phyloP scores from a whole-genome alignment of 306 rosid species.

The Trifolium fragiferum region DNA sequence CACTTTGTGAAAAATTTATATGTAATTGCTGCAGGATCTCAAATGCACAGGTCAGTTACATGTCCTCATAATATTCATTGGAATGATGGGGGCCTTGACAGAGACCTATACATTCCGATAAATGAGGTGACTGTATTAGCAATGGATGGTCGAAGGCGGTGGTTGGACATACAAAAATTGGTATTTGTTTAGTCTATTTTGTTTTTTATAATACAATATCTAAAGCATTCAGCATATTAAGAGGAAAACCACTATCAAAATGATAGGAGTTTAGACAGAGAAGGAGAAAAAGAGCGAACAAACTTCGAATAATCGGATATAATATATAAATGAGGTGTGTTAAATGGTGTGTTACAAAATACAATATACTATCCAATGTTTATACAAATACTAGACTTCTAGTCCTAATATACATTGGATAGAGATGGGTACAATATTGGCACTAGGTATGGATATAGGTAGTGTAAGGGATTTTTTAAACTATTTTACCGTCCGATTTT shows the following conservation, averaged over 20 bases:
- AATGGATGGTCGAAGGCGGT: conserved; percentile 99
- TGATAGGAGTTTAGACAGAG: background rate
- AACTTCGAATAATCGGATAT: conserved; percentile 12
- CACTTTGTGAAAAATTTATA: conserved; percentile 26
- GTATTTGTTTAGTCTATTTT: conserved; percentile 49
- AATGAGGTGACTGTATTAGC: conserved; percentile 86
- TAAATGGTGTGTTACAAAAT: conserved; percentile 11
- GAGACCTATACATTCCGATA: conserved; percentile 81
- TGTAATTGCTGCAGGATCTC: conserved; percentile 61
- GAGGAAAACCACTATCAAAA: conserved; percentile 1
- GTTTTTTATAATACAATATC: conserved; percentile 28
- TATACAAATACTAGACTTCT: conserved; percentile 6
- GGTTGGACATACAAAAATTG: conserved; percentile 94
- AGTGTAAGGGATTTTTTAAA: too few relatives aligned
- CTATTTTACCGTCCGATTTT: too few relatives aligned
- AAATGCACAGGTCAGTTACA: conserved; percentile 47
- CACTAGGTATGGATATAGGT: too few relatives aligned
- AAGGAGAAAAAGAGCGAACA: conserved; percentile 23
- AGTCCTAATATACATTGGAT: background rate
- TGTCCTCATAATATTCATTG: conserved; percentile 81
- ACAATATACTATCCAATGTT: background rate
- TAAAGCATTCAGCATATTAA: conserved; percentile 26
- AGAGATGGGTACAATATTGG: background rate
- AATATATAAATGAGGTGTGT: conserved; percentile 21
- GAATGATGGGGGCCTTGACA: conserved; percentile 94